Evolutionary conservation across 2,329 filamentous ascomycete genomes (phyloP).

Genomic region (Sclerotinia borealis): DNA sequence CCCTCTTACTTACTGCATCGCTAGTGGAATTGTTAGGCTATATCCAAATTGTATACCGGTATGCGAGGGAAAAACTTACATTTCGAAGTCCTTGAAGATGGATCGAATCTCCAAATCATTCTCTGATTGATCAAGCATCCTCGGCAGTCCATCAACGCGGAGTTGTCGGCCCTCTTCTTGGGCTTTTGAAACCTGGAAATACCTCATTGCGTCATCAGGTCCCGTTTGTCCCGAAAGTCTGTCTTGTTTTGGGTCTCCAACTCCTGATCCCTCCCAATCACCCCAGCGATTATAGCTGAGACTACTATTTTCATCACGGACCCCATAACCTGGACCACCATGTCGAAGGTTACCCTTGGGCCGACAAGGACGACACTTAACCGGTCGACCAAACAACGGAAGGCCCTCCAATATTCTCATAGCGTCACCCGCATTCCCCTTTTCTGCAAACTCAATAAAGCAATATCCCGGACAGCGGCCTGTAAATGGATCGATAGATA

Average conservation of each 20-base stretch:
- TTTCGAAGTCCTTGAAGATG: background rate
- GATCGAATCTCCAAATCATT: background rate
- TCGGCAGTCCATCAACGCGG: background rate
- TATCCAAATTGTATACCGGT: accelerated
- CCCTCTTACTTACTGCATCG: background rate
- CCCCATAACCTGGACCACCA: background rate
- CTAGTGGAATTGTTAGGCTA: background rate
- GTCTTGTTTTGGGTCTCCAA: background rate
- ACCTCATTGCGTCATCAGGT: background rate
- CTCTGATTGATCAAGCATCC: background rate
- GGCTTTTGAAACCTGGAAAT: background rate
- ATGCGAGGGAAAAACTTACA: background rate
- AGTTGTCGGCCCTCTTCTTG: background rate
- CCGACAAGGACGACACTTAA: background rate
- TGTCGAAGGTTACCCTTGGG: background rate
- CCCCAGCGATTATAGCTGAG: background rate
- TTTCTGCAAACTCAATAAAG: constrained; percentile 1
- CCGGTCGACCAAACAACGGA: background rate
- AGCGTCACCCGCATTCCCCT: background rate
- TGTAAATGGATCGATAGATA: background rate
- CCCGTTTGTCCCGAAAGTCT: background rate
- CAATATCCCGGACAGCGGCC: background rate
- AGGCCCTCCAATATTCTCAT: background rate
- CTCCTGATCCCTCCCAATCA: background rate
- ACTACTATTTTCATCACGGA: background rate